phyloP scores from a whole-genome alignment of 148 eudicot genomes.

The Rhododendron griersonianum region DNA sequence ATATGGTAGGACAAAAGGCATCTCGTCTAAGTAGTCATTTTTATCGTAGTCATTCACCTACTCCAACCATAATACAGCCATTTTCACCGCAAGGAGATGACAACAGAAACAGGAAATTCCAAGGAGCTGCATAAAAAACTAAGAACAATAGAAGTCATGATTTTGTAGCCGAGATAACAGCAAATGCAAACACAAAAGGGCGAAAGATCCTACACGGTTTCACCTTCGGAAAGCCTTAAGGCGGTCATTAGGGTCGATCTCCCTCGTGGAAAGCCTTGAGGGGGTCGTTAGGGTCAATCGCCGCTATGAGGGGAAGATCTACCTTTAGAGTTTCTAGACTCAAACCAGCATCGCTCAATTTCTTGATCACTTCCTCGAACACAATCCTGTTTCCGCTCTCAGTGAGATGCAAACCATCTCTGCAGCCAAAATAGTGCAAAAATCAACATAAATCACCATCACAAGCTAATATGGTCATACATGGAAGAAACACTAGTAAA shows the following conservation, averaged over 20 bases:
- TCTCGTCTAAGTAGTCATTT: background rate
- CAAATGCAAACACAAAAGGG: background rate
- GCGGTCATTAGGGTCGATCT: background rate
- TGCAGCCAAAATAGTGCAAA: conserved; percentile 19
- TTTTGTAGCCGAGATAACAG: background rate
- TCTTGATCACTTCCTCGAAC: conserved; percentile 51
- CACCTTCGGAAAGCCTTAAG: background rate
- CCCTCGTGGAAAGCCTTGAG: conserved; percentile 46
- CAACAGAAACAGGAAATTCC: background rate
- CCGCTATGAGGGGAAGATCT: conserved; percentile 61
- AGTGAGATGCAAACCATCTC: conserved; percentile 88
- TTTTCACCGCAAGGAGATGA: background rate
- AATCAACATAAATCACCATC: background rate
- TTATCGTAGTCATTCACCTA: background rate
- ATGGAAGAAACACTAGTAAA: background rate
- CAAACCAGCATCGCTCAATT: conserved; percentile 45
- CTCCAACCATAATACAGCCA: background rate
- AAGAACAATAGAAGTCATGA: background rate
- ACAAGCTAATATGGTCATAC: background rate
- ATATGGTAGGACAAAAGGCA: background rate
- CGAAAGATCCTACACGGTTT: background rate
- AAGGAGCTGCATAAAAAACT: background rate
- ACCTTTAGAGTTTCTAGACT: conserved; percentile 52
- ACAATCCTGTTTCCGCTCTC: conserved; percentile 59
- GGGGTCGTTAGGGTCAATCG: conserved; percentile 60